A percentile compares a stretch with the other conserved stretches of the same genome.
These are phyloP conservation scores for Alternaria metachromatica DNA, from an alignment of 2,329 filamentous ascomycete genomes.

Conservation along the genomic window DNA sequence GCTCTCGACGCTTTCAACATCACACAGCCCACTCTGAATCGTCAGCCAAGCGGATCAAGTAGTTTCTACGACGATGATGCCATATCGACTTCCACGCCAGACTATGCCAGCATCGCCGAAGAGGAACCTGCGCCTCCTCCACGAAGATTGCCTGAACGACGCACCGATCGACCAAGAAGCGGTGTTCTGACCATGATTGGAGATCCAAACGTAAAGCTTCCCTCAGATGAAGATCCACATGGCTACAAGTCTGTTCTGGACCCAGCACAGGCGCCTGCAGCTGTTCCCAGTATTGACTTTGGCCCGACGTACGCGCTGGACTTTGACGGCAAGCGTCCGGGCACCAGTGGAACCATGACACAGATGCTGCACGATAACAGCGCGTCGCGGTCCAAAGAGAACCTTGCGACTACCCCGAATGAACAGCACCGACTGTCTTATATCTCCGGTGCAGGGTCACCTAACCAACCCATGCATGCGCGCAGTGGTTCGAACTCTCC, in stretches of 20 bases:
- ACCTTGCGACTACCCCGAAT: slow-evolving; percentile 33
- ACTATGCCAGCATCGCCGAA: slow-evolving; percentile 74
- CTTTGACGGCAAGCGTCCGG: slow-evolving; percentile 61
- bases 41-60: slow-evolving; percentile 50
- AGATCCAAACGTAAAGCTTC: slow-evolving; percentile 51
- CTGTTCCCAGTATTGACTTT: slow-evolving; percentile 81
- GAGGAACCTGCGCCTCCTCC: slow-evolving; percentile 30
- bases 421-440: slow-evolving; percentile 41
- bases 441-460: slow-evolving; percentile 43
- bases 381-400: slow-evolving; percentile 42
- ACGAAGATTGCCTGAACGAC: slow-evolving; percentile 52
- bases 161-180: slow-evolving; percentile 75
- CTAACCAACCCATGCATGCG: slow-evolving; percentile 52
- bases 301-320: slow-evolving; percentile 79
- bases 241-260: slow-evolving; percentile 50
- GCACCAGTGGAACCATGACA: slow-evolving; percentile 61
- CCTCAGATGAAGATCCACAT: slow-evolving; percentile 55
- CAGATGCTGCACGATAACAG: slow-evolving; percentile 41
- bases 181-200: slow-evolving; percentile 83
- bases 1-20: slow-evolving; percentile 51
- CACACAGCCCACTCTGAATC: slow-evolving; percentile 31
- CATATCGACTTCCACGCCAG: slow-evolving; percentile 71
- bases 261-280: slow-evolving; percentile 44
- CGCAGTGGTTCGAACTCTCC: slow-evolving; percentile 43
- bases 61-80: slow-evolving; percentile 69